Percentiles rank a stretch among this genome's conserved stretches.
These are phyloP conservation scores for Boletus speciosus DNA, from an alignment of 768 basidiomycete species.

Conservation along the genomic window DNA sequence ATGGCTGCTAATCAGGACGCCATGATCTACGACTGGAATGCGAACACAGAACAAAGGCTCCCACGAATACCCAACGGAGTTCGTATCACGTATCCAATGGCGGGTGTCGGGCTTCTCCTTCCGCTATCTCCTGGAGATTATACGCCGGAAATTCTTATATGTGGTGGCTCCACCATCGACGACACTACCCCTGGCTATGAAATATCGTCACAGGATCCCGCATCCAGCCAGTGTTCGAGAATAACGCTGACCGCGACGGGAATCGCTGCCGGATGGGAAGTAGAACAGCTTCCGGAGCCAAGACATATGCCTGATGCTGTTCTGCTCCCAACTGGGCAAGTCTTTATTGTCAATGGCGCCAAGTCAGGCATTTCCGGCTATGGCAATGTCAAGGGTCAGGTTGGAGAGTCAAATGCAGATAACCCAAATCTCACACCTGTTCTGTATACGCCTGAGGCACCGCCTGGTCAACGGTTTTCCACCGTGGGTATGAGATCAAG, in stretches of 20 bases:
- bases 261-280: slow-evolving; percentile 66
- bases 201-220: slow-evolving; percentile 69
- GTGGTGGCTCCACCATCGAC: slow-evolving; percentile 69
- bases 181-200: slow-evolving; percentile 57
- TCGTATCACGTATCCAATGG: slow-evolving; percentile 81
- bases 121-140: slow-evolving; percentile 67
- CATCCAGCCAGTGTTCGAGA: slow-evolving; percentile 70
- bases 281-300: slow-evolving; percentile 70
- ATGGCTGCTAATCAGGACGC: slow-evolving; percentile 77
- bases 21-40: slow-evolving; percentile 75
- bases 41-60: slow-evolving; percentile 56
- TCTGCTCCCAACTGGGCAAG: slow-evolving; percentile 70
- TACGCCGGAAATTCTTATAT: slow-evolving; percentile 66
- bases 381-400: slow-evolving; percentile 64
- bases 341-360: slow-evolving; percentile 76
- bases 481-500: slow-evolving; percentile 57
- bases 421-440: slow-evolving; percentile 65
- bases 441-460: slow-evolving; percentile 60
- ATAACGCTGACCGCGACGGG: slow-evolving; percentile 63
- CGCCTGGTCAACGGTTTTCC: slow-evolving; percentile 57
- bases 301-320: slow-evolving; percentile 81
- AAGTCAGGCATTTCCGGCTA: slow-evolving; percentile 73
- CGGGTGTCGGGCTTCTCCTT: slow-evolving; percentile 69
- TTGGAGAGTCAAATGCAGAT: slow-evolving; percentile 77
- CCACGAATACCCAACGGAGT: slow-evolving; percentile 73